Conservation (phyloP, 1,139 yeast genomes). For the Groenewaldozyma auringiensis region DNA sequence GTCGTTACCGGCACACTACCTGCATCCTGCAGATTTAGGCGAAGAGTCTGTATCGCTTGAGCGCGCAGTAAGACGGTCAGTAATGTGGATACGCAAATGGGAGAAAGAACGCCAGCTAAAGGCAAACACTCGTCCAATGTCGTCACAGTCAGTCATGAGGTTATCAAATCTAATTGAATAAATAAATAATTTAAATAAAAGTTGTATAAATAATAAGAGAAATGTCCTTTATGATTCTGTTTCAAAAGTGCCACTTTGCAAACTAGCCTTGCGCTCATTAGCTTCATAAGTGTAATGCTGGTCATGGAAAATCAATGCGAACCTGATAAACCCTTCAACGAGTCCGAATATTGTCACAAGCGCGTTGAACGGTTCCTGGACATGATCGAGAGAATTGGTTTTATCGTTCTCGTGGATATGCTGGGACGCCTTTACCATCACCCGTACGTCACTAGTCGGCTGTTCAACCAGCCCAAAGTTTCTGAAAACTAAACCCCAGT, state of each 20-base stretch:
- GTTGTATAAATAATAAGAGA: too few species aligned
- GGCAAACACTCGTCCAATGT: not conserved
- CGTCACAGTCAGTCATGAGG: slow-evolving; percentile 6
- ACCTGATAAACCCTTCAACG: not conserved
- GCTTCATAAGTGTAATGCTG: slow-evolving; percentile 9
- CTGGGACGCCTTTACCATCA: not conserved
- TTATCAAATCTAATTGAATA: slow-evolving; percentile 8
- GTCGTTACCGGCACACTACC: slow-evolving; percentile 1
- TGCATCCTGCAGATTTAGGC: slow-evolving; percentile 20
- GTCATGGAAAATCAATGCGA: not conserved
- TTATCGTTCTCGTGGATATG: slow-evolving; percentile 1
- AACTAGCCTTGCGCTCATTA: slow-evolving; percentile 1
- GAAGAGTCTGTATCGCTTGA: slow-evolving; percentile 22
- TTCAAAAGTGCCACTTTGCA: too few species aligned
- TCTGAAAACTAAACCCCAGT: slow-evolving; percentile 11
- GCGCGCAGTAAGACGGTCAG: slow-evolving; percentile 20
- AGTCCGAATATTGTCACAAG: not conserved
- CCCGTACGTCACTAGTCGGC: not conserved
- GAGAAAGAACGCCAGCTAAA: not conserved
- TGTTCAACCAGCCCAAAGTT: not conserved
- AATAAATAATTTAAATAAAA: slow-evolving; percentile 4
- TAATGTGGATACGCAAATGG: slow-evolving; percentile 23
- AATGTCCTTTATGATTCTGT: too few species aligned
- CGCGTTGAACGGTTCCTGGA: not conserved
- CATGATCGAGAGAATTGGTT: not conserved